Evolutionary conservation across 371 early-diverging fungal genomes (phyloP).

Genomic region (Mortierella sp.): DNA sequence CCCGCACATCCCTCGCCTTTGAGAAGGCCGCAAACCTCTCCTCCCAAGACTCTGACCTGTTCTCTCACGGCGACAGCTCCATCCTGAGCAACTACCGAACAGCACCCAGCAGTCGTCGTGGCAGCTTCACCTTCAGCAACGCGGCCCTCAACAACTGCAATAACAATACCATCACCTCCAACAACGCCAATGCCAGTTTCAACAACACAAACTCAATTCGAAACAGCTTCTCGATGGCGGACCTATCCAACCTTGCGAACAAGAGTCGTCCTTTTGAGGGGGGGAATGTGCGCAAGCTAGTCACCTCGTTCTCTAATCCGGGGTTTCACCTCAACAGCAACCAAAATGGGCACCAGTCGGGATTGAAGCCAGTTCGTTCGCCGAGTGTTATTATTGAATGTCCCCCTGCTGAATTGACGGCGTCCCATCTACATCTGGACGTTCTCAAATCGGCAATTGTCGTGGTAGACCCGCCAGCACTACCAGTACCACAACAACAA

Average conservation of each 20-base stretch:
- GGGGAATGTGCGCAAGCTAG: constrained; percentile 22
- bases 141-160: neutral
- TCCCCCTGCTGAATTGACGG: constrained; percentile 21
- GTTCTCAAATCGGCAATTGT: neutral
- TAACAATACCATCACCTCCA: neutral
- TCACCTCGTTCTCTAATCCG: constrained; percentile 29
- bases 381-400: constrained; percentile 22
- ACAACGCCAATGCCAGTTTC: neutral
- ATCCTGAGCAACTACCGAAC: neutral
- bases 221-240: neutral
- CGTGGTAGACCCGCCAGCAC: neutral
- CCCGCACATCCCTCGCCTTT: constrained; percentile 11
- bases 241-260: neutral
- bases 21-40: neutral
- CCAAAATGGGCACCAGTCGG: neutral
- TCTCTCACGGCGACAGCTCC: neutral
- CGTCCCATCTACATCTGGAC: neutral
- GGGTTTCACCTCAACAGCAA: constrained; percentile 20
- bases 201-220: neutral
- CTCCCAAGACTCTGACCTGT: constrained; percentile 5
- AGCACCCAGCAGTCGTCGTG: constrained; percentile 1
- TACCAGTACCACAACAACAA: neutral
- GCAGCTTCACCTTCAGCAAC: neutral
- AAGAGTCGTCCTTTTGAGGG: neutral
- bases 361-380: constrained; percentile 14